Conservation (phyloP, 495 filamentous ascomycete genomes). For the Tuber brumale region DNA sequence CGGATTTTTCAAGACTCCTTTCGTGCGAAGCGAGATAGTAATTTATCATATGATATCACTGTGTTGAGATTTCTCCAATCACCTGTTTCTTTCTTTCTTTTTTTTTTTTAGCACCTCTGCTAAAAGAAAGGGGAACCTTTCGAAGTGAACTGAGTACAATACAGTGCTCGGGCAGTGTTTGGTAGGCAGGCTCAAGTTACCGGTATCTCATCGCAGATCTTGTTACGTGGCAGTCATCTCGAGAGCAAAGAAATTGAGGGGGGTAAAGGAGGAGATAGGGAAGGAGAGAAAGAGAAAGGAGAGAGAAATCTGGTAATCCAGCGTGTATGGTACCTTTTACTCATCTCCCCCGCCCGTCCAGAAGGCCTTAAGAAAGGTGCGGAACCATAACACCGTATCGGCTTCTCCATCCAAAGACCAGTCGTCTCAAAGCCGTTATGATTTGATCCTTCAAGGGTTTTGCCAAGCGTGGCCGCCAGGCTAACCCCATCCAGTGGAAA, state of each 20-base stretch:
- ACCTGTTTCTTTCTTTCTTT: background rate
- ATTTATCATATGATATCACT: background rate
- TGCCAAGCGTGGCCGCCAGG: background rate
- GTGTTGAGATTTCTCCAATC: background rate
- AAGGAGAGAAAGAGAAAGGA: background rate
- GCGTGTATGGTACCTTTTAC: background rate
- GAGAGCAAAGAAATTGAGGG: background rate
- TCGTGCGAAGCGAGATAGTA: background rate
- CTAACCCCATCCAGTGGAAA: background rate
- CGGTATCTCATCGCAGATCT: background rate
- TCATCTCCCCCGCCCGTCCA: background rate
- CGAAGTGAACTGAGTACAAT: background rate
- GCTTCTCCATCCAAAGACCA: background rate
- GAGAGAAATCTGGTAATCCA: background rate
- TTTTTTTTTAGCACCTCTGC: background rate
- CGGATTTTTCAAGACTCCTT: background rate
- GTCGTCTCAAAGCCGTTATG: background rate
- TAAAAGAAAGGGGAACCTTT: background rate
- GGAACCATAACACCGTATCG: background rate
- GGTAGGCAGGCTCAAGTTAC: background rate
- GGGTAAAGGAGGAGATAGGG: background rate
- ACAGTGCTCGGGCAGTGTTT: background rate
- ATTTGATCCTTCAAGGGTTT: background rate
- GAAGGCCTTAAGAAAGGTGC: background rate
- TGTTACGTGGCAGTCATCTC: background rate